Conservation (phyloP, 2,329 filamentous ascomycete genomes). For the Colletotrichum tamarilloi region DNA sequence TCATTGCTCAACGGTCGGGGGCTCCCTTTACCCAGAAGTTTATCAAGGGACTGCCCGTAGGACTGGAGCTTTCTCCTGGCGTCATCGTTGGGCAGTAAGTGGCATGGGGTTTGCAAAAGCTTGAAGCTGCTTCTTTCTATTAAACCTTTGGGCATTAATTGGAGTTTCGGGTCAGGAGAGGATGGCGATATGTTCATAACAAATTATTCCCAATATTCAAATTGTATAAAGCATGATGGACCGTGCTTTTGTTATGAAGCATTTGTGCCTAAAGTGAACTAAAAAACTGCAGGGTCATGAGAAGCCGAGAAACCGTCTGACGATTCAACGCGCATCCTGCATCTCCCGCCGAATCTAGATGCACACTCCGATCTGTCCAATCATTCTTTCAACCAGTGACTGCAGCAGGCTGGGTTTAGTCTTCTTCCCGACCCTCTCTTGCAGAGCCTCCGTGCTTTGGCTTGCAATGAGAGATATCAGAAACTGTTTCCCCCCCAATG, state of each 20-base stretch:
- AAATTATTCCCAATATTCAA: not conserved
- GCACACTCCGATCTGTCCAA: not conserved
- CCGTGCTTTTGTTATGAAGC: not conserved
- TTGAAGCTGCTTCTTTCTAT: not conserved
- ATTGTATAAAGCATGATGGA: not conserved
- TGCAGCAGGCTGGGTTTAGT: not conserved
- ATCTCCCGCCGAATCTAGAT: not conserved
- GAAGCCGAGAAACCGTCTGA: not conserved
- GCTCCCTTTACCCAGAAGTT: constrained; percentile 50
- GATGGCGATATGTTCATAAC: not conserved
- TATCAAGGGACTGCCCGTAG: constrained; percentile 57
- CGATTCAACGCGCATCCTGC: not conserved
- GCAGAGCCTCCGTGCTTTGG: not conserved
- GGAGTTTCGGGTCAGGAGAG: constrained; percentile 2
- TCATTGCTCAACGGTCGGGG: constrained; percentile 49
- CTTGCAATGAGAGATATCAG: not conserved
- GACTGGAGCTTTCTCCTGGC: constrained; percentile 60
- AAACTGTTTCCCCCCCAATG: not conserved
- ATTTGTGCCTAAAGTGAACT: not conserved
- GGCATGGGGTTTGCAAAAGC: not conserved
- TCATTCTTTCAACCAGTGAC: not conserved
- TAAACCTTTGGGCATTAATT: not conserved
- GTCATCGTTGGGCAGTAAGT: constrained; percentile 45
- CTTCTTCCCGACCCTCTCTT: not conserved
- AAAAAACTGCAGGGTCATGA: not conserved